These are phyloP conservation scores for Penicillium aurantiogriseum DNA, from an alignment of 2,329 filamentous ascomycete species.

Conservation along the genomic window DNA sequence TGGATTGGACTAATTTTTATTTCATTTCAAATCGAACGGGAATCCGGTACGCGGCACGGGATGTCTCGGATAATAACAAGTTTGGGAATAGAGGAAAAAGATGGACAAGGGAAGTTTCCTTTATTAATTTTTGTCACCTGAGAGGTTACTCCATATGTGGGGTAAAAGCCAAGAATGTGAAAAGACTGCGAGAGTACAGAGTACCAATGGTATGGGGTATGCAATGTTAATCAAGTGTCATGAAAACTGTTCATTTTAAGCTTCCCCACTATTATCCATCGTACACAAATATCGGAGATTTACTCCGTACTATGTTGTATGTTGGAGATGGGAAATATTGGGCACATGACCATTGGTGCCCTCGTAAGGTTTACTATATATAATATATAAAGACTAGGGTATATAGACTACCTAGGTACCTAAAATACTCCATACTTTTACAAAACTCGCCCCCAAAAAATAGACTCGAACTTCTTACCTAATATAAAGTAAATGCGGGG, in stretches of 20 bases:
- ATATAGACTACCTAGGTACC: too few species aligned
- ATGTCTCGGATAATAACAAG: slow-evolving; percentile 5
- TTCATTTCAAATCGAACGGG: not conserved
- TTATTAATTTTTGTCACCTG: slow-evolving; percentile 8
- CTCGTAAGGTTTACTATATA: not conserved
- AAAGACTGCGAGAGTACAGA: not conserved
- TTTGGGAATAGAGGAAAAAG: not conserved
- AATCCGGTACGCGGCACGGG: slow-evolving; percentile 5
- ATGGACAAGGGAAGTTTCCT: not conserved
- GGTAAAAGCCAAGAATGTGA: slow-evolving; percentile 1
- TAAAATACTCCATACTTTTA: not conserved
- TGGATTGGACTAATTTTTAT: not conserved
- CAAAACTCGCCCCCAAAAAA: not conserved
- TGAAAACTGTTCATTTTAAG: slow-evolving; percentile 16
- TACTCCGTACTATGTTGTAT: not conserved
- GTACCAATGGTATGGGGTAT: not conserved
- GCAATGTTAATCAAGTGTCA: not conserved
- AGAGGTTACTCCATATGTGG: not conserved
- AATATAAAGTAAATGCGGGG: slow-evolving; percentile 27
- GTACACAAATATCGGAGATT: not conserved
- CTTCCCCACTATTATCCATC: slow-evolving; percentile 14
- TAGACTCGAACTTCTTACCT: slow-evolving; percentile 13
- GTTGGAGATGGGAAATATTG: not conserved
- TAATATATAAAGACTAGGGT: not conserved
- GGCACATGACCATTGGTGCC: slow-evolving; percentile 4